Conservation (phyloP, 2,329 filamentous ascomycete genomes). For the Xylariaceae sp. region DNA sequence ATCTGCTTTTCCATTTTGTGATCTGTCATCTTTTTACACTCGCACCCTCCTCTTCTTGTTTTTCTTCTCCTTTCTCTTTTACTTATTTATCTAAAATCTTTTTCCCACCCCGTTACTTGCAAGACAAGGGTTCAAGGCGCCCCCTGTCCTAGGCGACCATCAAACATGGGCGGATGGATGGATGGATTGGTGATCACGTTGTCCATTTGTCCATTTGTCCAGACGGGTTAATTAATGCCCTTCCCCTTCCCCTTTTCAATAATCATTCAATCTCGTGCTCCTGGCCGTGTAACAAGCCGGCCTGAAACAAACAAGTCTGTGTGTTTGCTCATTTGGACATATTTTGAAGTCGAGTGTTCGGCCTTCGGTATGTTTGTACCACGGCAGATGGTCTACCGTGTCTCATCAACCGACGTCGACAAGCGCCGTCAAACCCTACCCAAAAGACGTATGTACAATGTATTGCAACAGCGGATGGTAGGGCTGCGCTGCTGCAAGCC, state of each 20-base stretch:
- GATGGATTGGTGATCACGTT: neutral
- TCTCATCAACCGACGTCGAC: constrained; percentile 24
- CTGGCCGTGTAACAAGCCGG: neutral
- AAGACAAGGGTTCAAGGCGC: neutral
- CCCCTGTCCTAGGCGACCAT: too few relatives aligned
- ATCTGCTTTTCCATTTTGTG: constrained; percentile 15
- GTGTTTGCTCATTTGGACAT: constrained; percentile 17
- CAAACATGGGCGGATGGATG: neutral
- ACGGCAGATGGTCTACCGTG: constrained; percentile 10
- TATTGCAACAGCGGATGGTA: constrained; percentile 2
- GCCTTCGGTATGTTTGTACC: constrained; percentile 23
- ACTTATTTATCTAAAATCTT: too few relatives aligned
- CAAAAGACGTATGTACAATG: neutral
- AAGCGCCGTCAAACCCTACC: neutral
- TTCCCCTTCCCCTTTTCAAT: neutral
- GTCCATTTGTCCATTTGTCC: neutral
- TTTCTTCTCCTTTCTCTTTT: constrained; percentile 2
- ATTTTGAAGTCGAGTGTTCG: constrained; percentile 17
- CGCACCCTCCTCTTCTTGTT: constrained; percentile 19
- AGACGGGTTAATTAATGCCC: neutral
- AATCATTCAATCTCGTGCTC: too few relatives aligned
- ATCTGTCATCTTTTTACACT: constrained; percentile 26
- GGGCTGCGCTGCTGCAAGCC: constrained; percentile 22
- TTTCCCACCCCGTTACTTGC: too few relatives aligned
- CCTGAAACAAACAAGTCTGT: constrained; percentile 19